Conservation (phyloP, 2,329 filamentous ascomycete species). For the Colletotrichum spaethianum region DNA sequence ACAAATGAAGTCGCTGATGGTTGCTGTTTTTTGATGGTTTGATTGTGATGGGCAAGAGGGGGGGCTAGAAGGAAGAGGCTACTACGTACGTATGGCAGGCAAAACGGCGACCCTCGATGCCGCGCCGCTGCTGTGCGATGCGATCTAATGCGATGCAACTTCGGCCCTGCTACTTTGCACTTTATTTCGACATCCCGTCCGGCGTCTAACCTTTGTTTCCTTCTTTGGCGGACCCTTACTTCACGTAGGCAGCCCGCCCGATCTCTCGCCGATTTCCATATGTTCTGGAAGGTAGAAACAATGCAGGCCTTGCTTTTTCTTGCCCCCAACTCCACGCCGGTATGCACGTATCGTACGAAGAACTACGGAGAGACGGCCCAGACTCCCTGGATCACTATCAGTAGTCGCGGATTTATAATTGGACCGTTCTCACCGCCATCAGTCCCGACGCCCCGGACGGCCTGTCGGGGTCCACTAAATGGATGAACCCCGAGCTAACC, state of each 20-base stretch:
- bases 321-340: conserved; percentile 11
- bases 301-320: conserved; percentile 5
- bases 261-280: not conserved
- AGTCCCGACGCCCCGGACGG: conserved; percentile 17
- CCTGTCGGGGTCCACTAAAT: conserved; percentile 16
- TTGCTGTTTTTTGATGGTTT: not conserved
- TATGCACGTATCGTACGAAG: conserved; percentile 35
- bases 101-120: not conserved
- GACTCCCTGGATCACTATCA: not conserved
- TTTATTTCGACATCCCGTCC: conserved; percentile 14
- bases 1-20: not conserved
- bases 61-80: too few species aligned
- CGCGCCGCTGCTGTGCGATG: not conserved
- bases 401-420: conserved; percentile 9
- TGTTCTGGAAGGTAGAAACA: conserved; percentile 5
- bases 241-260: not conserved
- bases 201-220: conserved; percentile 5
- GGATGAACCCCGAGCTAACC: conserved; percentile 6
- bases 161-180: conserved; percentile 1
- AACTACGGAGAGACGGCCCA: not conserved
- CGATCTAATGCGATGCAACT: not conserved
- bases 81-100: too few species aligned
- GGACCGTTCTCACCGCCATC: not conserved
- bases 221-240: not conserved
- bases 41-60: not conserved